Conservation (phyloP, 345 rosid species). For the Syzygium grande region DNA sequence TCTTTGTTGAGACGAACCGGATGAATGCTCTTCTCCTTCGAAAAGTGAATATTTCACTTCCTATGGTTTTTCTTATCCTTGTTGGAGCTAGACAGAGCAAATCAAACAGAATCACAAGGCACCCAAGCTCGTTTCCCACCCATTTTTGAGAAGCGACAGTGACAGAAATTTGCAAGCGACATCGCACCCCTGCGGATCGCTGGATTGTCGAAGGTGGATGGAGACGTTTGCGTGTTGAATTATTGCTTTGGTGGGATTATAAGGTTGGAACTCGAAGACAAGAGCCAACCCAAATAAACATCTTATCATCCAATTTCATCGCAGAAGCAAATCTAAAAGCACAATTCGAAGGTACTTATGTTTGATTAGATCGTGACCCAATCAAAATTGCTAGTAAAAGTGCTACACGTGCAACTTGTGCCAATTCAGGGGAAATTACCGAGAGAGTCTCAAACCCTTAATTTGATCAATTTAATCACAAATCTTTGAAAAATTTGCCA, state of each 20-base stretch:
- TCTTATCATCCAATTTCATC: background rate
- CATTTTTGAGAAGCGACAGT: background rate
- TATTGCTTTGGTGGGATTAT: background rate
- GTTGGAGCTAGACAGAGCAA: background rate
- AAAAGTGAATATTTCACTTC: background rate
- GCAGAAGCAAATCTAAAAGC: background rate
- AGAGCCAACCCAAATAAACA: background rate
- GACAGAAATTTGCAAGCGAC: background rate
- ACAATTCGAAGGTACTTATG: background rate
- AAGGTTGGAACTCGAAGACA: background rate
- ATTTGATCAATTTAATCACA: no score
- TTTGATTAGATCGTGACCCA: background rate
- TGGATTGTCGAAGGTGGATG: background rate
- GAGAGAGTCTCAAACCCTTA: no score
- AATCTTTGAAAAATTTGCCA: no score
- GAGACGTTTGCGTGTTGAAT: background rate
- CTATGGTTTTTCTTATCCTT: background rate
- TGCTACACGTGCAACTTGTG: no score
- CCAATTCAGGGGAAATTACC: no score
- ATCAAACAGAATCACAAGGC: background rate
- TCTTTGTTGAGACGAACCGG: background rate
- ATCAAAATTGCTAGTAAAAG: background rate
- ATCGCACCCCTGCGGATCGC: background rate
- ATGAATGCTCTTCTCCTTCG: background rate
- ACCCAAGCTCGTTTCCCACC: background rate